phyloP scores from a whole-genome alignment of 2,329 filamentous ascomycete genomes.

The Colletotrichum sansevieriae region DNA sequence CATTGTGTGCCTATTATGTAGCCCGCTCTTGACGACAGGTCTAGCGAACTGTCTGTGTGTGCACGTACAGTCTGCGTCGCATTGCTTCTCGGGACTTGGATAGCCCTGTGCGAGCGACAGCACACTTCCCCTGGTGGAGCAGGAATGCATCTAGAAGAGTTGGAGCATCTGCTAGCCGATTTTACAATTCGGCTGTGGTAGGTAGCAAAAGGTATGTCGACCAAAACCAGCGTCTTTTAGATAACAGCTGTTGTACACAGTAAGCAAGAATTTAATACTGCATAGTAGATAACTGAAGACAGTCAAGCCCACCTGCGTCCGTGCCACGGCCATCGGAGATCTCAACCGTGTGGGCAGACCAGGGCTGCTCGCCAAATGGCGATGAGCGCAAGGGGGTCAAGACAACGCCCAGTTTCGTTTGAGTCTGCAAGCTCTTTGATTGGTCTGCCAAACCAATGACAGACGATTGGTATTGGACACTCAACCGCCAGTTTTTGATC shows the following conservation, averaged over 20 bases:
- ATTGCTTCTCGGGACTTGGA: conserved; percentile 38
- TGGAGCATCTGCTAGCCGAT: neutral
- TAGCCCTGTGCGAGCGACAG: conserved; percentile 24
- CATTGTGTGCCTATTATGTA: conserved; percentile 5
- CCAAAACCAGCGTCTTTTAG: neutral
- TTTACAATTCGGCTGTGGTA: neutral
- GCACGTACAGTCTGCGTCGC: conserved; percentile 33
- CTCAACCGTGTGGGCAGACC: conserved; percentile 28
- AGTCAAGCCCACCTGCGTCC: conserved; percentile 17
- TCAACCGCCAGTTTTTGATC: neutral
- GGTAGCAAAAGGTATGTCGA: neutral
- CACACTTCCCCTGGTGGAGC: conserved; percentile 31
- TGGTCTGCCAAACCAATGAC: neutral
- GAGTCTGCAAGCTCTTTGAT: conserved; percentile 6
- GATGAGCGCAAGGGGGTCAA: conserved; percentile 31
- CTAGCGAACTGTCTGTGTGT: conserved; percentile 30
- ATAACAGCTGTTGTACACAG: neutral
- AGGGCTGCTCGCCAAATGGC: conserved; percentile 26
- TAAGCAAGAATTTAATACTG: neutral
- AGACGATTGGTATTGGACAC: neutral
- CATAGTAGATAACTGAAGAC: neutral
- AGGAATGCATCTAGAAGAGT: conserved; percentile 15
- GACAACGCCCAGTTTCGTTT: conserved; percentile 24
- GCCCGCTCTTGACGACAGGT: conserved; percentile 18
- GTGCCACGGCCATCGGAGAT: conserved; percentile 36